Conservation (phyloP, 2,329 filamentous ascomycete genomes). For the Karstenula rhodostoma region DNA sequence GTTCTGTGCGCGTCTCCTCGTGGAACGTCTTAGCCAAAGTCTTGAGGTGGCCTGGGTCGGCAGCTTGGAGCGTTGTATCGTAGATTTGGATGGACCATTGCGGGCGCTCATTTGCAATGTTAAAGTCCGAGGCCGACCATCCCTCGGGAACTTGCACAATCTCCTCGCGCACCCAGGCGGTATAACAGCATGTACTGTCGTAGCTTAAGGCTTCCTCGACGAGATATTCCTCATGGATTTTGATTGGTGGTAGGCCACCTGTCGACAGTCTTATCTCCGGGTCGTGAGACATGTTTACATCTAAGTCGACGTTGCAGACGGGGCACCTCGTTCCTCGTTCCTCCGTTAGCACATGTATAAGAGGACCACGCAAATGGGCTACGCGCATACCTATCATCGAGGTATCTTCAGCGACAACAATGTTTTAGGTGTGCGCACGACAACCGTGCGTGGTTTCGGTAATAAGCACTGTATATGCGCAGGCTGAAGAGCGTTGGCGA, state of each 20-base stretch:
- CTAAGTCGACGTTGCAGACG: too few relatives aligned
- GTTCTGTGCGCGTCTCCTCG: constrained; percentile 19
- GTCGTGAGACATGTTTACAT: constrained; percentile 20
- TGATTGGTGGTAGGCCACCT: constrained; percentile 22
- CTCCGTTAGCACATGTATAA: too few relatives aligned
- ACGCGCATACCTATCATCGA: too few relatives aligned
- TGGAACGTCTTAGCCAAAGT: constrained; percentile 16
- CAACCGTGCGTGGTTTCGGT: too few relatives aligned
- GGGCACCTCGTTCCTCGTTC: too few relatives aligned
- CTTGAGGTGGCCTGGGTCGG: constrained; percentile 17
- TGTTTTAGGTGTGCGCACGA: too few relatives aligned
- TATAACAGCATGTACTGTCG: constrained; percentile 20
- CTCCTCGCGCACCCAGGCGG: constrained; percentile 22
- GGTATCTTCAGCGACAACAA: too few relatives aligned
- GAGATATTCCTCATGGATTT: constrained; percentile 17
- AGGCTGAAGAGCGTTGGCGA: too few relatives aligned
- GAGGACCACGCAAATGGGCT: too few relatives aligned
- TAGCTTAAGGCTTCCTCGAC: constrained; percentile 20
- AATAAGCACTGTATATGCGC: too few relatives aligned
- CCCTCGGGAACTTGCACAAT: constrained; percentile 18
- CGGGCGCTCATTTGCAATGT: constrained; percentile 15
- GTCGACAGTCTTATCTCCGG: constrained; percentile 24
- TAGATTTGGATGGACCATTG: constrained; percentile 24
- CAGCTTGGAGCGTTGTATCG: constrained; percentile 19
- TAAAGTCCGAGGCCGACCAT: constrained; percentile 21